Evolutionary conservation across 2,329 filamentous ascomycete species (phyloP).

Genomic region (Aspergillus sergii): DNA sequence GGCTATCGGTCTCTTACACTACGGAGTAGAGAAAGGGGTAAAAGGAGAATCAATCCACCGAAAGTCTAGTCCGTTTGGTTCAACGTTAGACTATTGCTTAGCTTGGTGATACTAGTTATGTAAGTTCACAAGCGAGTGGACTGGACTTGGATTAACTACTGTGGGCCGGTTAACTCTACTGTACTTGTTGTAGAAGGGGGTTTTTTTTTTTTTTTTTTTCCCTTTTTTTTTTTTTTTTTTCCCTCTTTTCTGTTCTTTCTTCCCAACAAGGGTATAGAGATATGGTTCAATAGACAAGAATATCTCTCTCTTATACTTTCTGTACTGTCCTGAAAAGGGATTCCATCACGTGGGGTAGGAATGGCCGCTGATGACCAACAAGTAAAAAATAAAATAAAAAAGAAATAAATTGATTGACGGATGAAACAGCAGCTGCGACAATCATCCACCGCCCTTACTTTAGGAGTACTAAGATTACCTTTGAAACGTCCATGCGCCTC

Average conservation of each 20-base stretch:
- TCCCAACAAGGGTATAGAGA: not conserved
- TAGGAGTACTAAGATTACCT: not conserved
- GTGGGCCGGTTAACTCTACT: not conserved
- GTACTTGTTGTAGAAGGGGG: not conserved
- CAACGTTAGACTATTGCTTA: slow-evolving; percentile 4
- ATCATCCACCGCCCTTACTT: slow-evolving; percentile 3
- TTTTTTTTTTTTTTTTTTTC: too few relatives aligned
- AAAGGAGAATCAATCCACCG: slow-evolving; percentile 3
- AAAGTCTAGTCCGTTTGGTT: not conserved
- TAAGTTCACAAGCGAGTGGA: not conserved
- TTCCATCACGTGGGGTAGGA: not conserved
- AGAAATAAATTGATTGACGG: not conserved
- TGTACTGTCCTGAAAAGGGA: not conserved
- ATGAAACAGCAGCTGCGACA: slow-evolving; percentile 5
- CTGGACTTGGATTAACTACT: not conserved
- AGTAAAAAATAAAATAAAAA: not conserved
- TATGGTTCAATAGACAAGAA: not conserved
- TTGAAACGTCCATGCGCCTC: slow-evolving; percentile 3
- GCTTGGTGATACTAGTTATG: not conserved
- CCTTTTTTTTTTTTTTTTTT: too few relatives aligned
- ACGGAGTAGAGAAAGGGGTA: not conserved
- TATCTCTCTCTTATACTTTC: not conserved
- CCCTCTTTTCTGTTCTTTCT: too few relatives aligned
- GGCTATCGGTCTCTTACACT: not conserved
- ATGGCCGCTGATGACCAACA: not conserved